Conservation (phyloP, 352 stramenopile species). For the Pythium sp. region DNA sequence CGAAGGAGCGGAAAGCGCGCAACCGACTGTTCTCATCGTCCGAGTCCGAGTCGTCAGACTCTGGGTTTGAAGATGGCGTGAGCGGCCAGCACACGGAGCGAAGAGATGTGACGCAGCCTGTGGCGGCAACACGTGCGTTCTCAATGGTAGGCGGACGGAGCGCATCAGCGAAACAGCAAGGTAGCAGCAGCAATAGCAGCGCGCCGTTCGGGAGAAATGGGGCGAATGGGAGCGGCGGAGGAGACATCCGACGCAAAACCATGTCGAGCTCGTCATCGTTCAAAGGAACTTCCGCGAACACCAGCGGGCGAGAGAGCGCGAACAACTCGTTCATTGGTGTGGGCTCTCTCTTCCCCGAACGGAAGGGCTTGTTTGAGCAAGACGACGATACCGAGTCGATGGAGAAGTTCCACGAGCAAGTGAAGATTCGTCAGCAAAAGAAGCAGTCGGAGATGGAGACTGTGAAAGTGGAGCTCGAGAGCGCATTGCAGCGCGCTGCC, state of each 20-base stretch:
- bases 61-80: slow-evolving; percentile 10
- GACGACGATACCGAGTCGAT: slow-evolving; percentile 75
- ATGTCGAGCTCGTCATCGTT: slow-evolving; percentile 15
- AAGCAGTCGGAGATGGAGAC: slow-evolving; percentile 65
- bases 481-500: slow-evolving; percentile 22
- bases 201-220: slow-evolving; percentile 4
- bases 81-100: neutral
- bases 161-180: slow-evolving; percentile 12
- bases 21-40: slow-evolving; percentile 24
- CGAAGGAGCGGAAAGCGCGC: slow-evolving; percentile 19
- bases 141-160: slow-evolving; percentile 10
- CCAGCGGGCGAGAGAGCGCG: slow-evolving; percentile 4
- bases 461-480: slow-evolving; percentile 44
- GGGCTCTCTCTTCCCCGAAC: slow-evolving; percentile 21
- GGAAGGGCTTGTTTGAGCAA: slow-evolving; percentile 72
- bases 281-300: slow-evolving; percentile 3
- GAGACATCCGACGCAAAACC: slow-evolving; percentile 13
- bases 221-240: slow-evolving; percentile 7
- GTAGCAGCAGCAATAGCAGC: slow-evolving; percentile 10
- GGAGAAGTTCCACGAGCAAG: slow-evolving; percentile 65
- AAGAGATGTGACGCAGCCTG: neutral
- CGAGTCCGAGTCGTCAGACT: slow-evolving; percentile 20
- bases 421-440: slow-evolving; percentile 66
- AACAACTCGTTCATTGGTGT: slow-evolving; percentile 18
- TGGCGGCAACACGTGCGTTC: slow-evolving; percentile 5